A percentile compares a stretch with the other conserved stretches of the same genome.
phyloP scores from a whole-genome alignment of 257 asterid species.

The Lithospermum erythrorhizon region DNA sequence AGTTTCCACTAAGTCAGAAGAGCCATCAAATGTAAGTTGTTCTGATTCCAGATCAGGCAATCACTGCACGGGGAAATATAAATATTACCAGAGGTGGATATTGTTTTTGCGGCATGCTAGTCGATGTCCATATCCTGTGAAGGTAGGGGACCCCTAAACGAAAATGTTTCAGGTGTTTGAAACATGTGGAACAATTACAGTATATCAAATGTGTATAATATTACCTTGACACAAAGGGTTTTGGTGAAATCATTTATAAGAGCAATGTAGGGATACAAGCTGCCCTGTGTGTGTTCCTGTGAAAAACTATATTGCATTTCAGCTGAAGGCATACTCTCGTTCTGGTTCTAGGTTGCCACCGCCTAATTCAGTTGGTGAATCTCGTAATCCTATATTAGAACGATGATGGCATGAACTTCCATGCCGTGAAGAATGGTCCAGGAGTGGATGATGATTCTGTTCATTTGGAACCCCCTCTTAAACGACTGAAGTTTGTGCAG shows the following conservation, averaged over 20 bases:
- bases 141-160: too few species aligned
- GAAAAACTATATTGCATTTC: conserved; percentile 43
- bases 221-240: conserved; percentile 42
- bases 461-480: conserved; percentile 55
- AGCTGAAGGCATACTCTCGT: conserved; percentile 33
- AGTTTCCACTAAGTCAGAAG: conserved; percentile 33
- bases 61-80: conserved; percentile 42
- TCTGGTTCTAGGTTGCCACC: conserved; percentile 32
- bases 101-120: conserved; percentile 86
- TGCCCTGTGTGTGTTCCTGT: conserved; percentile 92
- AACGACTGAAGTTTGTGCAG: conserved; percentile 66
- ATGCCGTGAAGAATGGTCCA: conserved; percentile 16
- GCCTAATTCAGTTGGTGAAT: conserved; percentile 33
- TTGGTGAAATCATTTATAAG: conserved; percentile 50
- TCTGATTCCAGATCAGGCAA: conserved; percentile 28
- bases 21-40: conserved; percentile 31
- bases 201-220: conserved; percentile 36
- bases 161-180: too few species aligned
- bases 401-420: too few species aligned
- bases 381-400: conserved; percentile 34
- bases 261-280: conserved; percentile 39
- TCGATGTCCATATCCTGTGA: conserved; percentile 58
- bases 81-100: conserved; percentile 70
- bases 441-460: conserved; percentile 37
- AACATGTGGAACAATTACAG: conserved; percentile 56